Evolutionary conservation across 2,329 filamentous ascomycete species (phyloP), one percentile per base, ranked within the genome.

Genomic region (Zalaria obscura): DNA sequence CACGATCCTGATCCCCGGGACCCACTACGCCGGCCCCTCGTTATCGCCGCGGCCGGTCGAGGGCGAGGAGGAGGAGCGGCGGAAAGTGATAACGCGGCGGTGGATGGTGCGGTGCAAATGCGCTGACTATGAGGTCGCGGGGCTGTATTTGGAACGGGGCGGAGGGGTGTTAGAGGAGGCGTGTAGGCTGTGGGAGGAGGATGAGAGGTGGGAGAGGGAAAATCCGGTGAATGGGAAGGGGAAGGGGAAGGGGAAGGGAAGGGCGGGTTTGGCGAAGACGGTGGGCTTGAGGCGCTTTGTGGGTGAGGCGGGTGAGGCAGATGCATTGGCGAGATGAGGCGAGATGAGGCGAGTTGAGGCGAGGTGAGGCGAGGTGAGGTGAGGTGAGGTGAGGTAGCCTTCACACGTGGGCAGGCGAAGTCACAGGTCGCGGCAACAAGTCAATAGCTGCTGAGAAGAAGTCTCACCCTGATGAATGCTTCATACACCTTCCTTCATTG

Each of bases 71-170:
- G 83, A 86, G 52, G 79, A 83, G 60, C 65, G 72, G 39, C 71
- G 77, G 47, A 88, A 84, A 61, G 69, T 65, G 11, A 79, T 78
- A 54, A 70, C 89, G 29, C 69, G 84, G 35, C 73, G 80, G 46
- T 89, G 80, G 68, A 88, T 88, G 83, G 76, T 85, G 2, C 69
- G 71, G 1, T 84, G 79, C 62, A 89, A 89, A 56, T 80, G 84
- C 27, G 66, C 74, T 25, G 80, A 88, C 66, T 88, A 78, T 50
- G 80, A 86, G 55, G 67, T 86, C 39, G 84, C 84, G 1, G 57
- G 83, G 27, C 57, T 88, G 18, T 91, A 91, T 57, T 68, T 91
- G 35, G 73, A 85, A 52, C 78, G 84, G 57, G 65, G 69, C 25
- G 68, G 69, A 5, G 85, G 82, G 57, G 70, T 86, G 50, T 63